Percentiles rank a stretch among this genome's conserved stretches.
Evolutionary conservation across 805 yeast genomes (phyloP).

Genomic region (Ogataea saltuana): DNA sequence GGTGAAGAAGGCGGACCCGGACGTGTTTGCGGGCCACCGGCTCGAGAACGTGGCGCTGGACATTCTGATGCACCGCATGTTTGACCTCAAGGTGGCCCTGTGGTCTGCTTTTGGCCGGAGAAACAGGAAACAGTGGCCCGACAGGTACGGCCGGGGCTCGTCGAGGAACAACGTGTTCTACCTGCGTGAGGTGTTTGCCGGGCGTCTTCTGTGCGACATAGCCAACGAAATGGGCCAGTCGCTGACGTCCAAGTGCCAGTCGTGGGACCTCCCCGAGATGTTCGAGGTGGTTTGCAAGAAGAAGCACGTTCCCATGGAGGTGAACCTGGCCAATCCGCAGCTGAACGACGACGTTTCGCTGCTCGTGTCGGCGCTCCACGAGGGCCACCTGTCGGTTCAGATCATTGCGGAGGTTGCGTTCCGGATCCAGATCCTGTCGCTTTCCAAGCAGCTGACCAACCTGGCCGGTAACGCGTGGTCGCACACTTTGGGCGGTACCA

Average conservation of each 20-base stretch:
- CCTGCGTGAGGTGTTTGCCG: constrained; percentile 73
- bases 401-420: constrained; percentile 79
- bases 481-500: constrained; percentile 88
- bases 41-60: constrained; percentile 78
- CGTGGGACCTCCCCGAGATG: constrained; percentile 95
- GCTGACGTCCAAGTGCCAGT: constrained; percentile 84
- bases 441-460: constrained; percentile 87
- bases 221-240: constrained; percentile 96
- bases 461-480: constrained; percentile 98
- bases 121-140: constrained; percentile 76
- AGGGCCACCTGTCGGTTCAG: constrained; percentile 63
- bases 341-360: constrained; percentile 67
- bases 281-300: constrained; percentile 72
- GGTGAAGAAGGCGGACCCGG: constrained; percentile 80
- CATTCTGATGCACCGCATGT: constrained; percentile 77
- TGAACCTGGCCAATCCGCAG: constrained; percentile 67
- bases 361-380: constrained; percentile 68
- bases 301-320: constrained; percentile 62
- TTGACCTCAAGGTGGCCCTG: constrained; percentile 66
- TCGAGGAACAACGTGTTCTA: constrained; percentile 48
- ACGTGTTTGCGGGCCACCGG: constrained; percentile 84
- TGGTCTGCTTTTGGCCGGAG: constrained; percentile 88
- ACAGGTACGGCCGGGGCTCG: constrained; percentile 59
- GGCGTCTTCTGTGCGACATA: constrained; percentile 87
- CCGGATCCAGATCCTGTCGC: constrained; percentile 78